Conservation (phyloP, 2,329 filamentous ascomycete genomes). For the Stachybotrys chartarum region DNA sequence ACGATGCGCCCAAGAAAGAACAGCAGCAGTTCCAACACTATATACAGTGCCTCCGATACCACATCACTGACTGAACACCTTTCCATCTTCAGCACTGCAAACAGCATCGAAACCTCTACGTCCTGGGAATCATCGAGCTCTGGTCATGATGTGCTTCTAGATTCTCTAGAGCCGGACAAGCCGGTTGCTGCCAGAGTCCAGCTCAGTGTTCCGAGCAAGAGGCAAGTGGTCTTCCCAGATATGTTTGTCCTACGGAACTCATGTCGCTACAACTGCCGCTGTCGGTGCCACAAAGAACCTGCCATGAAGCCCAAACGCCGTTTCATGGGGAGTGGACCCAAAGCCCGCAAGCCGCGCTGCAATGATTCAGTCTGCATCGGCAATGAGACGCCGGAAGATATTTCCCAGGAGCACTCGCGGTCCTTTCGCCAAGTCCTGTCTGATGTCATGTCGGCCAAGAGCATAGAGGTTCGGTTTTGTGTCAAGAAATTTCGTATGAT, state of each 20-base stretch:
- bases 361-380: neutral
- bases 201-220: neutral
- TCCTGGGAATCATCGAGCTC: neutral
- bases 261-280: neutral
- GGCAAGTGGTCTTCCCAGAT: neutral
- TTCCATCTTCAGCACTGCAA: neutral
- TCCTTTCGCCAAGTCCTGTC: neutral
- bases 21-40: neutral
- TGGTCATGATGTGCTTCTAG: too few relatives aligned
- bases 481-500: neutral
- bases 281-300: neutral
- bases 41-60: neutral
- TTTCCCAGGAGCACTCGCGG: neutral
- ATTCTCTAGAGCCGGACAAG: neutral
- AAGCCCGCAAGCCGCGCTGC: neutral
- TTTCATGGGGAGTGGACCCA: neutral
- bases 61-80: neutral
- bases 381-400: neutral
- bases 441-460: neutral
- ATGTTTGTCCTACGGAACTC: neutral
- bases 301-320: neutral
- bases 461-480: neutral
- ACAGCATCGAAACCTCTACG: neutral
- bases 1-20: neutral
- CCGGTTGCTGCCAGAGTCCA: neutral